phyloP scores from a whole-genome alignment of 129 eudicot species.

The Pittosporum tobira region DNA sequence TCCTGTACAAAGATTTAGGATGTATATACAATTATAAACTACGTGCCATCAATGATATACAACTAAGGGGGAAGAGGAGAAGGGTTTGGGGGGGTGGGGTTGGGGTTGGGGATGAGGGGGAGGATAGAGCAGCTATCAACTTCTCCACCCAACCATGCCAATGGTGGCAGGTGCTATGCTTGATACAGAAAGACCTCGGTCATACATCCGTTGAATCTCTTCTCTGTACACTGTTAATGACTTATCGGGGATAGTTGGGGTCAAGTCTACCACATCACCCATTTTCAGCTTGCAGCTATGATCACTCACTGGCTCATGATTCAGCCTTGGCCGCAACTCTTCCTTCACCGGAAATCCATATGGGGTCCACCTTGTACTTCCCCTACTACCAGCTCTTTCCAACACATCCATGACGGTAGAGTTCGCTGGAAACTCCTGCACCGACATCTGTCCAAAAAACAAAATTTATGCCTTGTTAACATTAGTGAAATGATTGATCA shows the following conservation, averaged over 20 bases:
- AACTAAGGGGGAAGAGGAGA: neutral
- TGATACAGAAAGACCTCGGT: conserved; percentile 36
- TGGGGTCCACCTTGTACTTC: conserved; percentile 48
- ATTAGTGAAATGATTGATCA: too few species aligned
- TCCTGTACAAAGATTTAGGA: conserved; percentile 32
- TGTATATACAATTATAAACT: conserved; percentile 42
- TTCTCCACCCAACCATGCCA: conserved; percentile 35
- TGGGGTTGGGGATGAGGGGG: too few species aligned
- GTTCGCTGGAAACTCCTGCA: conserved; percentile 71
- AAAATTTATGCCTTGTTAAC: neutral
- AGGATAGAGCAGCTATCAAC: too few species aligned
- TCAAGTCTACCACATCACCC: conserved; percentile 88
- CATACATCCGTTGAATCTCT: conserved; percentile 90
- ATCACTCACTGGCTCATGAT: conserved; percentile 60
- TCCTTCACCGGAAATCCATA: conserved; percentile 65
- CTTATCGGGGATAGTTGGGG: conserved; percentile 74
- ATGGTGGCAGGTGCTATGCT: conserved; percentile 3
- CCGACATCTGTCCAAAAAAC: conserved; percentile 70
- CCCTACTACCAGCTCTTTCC: conserved; percentile 43
- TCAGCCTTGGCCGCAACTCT: conserved; percentile 73
- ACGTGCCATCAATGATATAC: conserved; percentile 8
- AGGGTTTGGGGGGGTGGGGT: too few species aligned
- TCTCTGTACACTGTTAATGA: conserved; percentile 68
- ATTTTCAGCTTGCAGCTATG: conserved; percentile 70
- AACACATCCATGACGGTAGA: conserved; percentile 55